phyloP scores from a whole-genome alignment of 176 grass and related monocot species.

The Phragmites australis region DNA sequence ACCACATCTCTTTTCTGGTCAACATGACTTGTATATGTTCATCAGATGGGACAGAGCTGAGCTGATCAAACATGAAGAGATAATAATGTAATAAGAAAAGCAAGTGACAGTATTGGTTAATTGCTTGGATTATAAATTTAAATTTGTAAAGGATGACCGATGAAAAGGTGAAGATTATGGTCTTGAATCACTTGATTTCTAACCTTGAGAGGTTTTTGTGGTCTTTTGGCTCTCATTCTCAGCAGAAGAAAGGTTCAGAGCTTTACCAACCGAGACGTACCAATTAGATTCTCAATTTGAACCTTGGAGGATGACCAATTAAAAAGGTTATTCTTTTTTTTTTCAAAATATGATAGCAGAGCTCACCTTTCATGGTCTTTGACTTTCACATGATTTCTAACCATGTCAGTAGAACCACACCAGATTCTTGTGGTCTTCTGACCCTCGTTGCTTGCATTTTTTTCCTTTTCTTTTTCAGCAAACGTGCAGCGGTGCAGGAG shows the following conservation, averaged over 20 bases:
- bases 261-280: constrained; percentile 16
- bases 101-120: constrained; percentile 10
- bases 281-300: background rate
- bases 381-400: background rate
- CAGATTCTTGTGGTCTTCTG: constrained; percentile 1
- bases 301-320: background rate
- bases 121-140: background rate
- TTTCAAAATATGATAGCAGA: background rate
- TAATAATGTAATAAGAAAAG: background rate
- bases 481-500: too few relatives aligned
- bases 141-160: background rate
- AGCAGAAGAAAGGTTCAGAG: constrained; percentile 21
- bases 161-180: background rate
- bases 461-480: too few relatives aligned
- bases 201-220: background rate
- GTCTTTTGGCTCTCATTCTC: background rate
- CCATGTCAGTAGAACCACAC: background rate
- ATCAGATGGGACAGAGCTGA: background rate
- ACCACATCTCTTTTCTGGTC: constrained; percentile 9
- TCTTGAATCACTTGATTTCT: background rate
- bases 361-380: background rate
- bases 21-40: constrained; percentile 8
- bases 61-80: constrained; percentile 18
- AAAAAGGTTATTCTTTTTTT: background rate
- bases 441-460: too few relatives aligned